phyloP scores from a whole-genome alignment of 108 stramenopile genomes.

The Fistulifera pelliculosa region DNA sequence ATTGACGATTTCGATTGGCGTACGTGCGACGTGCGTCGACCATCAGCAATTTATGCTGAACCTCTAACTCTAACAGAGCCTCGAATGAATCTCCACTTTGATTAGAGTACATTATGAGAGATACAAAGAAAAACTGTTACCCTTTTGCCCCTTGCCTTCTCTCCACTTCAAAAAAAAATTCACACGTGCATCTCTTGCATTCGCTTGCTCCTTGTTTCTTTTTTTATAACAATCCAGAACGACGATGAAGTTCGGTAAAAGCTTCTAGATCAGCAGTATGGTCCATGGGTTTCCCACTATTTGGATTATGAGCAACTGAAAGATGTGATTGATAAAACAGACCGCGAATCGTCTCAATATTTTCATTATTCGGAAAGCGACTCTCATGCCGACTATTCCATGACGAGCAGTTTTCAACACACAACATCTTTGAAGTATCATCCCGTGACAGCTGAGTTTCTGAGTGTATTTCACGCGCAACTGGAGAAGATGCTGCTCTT shows the following conservation, averaged over 20 bases:
- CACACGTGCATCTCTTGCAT: too few species aligned
- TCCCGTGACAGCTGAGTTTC: constrained; percentile 23
- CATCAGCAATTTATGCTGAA: too few species aligned
- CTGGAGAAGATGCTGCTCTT: constrained; percentile 65
- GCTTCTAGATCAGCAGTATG: constrained; percentile 19
- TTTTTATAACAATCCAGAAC: too few species aligned
- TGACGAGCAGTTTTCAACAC: not conserved
- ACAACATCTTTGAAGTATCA: not conserved
- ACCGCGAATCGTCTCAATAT: not conserved
- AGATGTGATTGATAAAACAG: constrained; percentile 12
- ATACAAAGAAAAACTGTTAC: too few species aligned
- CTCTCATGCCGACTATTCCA: not conserved
- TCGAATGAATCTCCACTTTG: too few species aligned
- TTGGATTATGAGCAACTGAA: constrained; percentile 48
- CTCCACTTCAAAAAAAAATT: too few species aligned
- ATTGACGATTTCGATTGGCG: too few species aligned
- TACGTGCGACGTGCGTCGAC: too few species aligned
- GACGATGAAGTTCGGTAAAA: constrained; percentile 42
- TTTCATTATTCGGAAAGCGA: not conserved
- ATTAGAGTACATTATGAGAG: too few species aligned
- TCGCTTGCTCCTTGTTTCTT: too few species aligned
- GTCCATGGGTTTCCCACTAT: constrained; percentile 42
- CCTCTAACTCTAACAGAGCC: too few species aligned
- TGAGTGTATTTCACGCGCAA: constrained; percentile 40
- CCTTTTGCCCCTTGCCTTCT: too few species aligned